A percentile compares a stretch with the other conserved stretches of the same genome.
phyloP scores from a whole-genome alignment of 2,329 filamentous ascomycete genomes.

The Mycosphaerella sp. region DNA sequence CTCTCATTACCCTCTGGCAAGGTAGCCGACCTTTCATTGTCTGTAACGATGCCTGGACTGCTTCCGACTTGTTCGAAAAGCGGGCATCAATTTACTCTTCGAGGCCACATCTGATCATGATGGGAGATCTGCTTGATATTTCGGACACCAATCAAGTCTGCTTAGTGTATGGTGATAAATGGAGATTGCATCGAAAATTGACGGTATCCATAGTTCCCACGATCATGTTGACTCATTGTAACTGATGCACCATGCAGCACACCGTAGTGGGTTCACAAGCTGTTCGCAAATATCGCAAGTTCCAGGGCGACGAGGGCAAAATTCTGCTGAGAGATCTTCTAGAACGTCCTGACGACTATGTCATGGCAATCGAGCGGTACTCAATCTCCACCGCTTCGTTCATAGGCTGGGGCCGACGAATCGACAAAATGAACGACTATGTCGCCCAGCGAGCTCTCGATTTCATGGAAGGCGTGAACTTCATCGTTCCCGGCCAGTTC shows the following conservation, averaged over 20 bases:
- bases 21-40: slow-evolving; percentile 14
- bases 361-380: slow-evolving; percentile 20
- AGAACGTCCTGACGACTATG: slow-evolving; percentile 9
- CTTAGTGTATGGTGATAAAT: slow-evolving; percentile 19
- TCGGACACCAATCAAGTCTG: slow-evolving; percentile 15
- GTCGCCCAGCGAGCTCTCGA: slow-evolving; percentile 18
- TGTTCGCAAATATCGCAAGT: slow-evolving; percentile 15
- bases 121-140: slow-evolving; percentile 21
- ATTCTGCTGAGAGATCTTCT: slow-evolving; percentile 19
- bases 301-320: slow-evolving; percentile 19
- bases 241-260: slow-evolving; percentile 5
- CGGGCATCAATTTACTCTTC: slow-evolving; percentile 32
- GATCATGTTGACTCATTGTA: neutral
- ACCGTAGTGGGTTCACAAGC: slow-evolving; percentile 19
- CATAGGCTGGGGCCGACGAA: slow-evolving; percentile 21
- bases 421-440: slow-evolving; percentile 15
- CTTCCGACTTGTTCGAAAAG: slow-evolving; percentile 33
- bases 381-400: slow-evolving; percentile 16
- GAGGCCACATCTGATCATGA: neutral
- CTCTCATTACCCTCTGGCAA: slow-evolving; percentile 19
- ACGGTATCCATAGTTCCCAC: slow-evolving; percentile 2
- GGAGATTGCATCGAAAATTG: slow-evolving; percentile 18
- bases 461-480: slow-evolving; percentile 19
- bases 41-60: slow-evolving; percentile 28
- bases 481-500: slow-evolving; percentile 16